A percentile compares a stretch with the other conserved stretches of the same genome.
phyloP scores from a whole-genome alignment of 768 basidiomycete species.

The Leccinum imitatum region DNA sequence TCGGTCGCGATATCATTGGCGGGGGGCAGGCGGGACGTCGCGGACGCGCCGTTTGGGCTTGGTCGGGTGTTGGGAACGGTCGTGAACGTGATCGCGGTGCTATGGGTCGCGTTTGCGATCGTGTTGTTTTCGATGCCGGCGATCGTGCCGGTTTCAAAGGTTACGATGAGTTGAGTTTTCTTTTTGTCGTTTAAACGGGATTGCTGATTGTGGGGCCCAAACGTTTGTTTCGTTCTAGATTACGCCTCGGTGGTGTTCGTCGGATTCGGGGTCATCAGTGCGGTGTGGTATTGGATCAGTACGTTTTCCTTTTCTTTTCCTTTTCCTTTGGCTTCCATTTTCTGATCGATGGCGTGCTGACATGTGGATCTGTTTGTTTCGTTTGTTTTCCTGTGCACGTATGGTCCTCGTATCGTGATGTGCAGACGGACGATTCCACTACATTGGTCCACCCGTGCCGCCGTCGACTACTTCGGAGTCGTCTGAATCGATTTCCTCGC shows the following conservation, averaged over 20 bases:
- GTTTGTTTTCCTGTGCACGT: too few species aligned
- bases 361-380: not conserved
- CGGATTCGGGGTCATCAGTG: conserved; percentile 57
- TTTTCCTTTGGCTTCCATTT: not conserved
- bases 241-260: conserved; percentile 68
- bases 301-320: not conserved
- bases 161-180: conserved; percentile 43
- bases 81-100: conserved; percentile 51
- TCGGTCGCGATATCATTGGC: too few species aligned
- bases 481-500: not conserved
- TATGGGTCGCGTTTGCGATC: conserved; percentile 63
- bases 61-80: conserved; percentile 43
- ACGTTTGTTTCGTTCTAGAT: conserved; percentile 37
- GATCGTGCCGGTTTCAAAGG: conserved; percentile 50
- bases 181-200: not conserved
- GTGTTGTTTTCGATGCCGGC: conserved; percentile 71
- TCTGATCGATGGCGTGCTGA: not conserved
- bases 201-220: not conserved
- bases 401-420: not conserved
- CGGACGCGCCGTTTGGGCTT: conserved; percentile 50
- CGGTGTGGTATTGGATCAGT: conserved; percentile 61
- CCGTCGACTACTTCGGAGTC: conserved; percentile 11
- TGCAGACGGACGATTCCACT: conserved; percentile 44
- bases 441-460: conserved; percentile 43
- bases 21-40: conserved; percentile 43